Evolutionary conservation across 2,329 filamentous ascomycete species (phyloP), one percentile per base, ranked within the genome.

Genomic region (Penicillium sp.): DNA sequence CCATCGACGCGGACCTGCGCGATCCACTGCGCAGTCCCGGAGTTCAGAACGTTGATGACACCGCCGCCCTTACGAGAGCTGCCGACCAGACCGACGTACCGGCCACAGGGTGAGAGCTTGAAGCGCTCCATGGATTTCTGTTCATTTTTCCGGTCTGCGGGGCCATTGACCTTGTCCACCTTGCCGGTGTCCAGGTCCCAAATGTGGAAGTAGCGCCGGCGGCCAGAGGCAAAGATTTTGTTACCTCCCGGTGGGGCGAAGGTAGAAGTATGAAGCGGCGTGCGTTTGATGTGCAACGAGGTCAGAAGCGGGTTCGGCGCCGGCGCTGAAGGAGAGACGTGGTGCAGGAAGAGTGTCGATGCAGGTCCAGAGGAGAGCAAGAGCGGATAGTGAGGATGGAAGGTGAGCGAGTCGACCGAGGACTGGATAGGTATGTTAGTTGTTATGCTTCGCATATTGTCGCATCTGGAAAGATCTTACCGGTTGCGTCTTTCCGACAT

Each of bases 91-190:
- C 86, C 93, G 77, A 98, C 86, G 70, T 91, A 91, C 41, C 83
- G 81, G 1, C 92, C 92, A 64, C 89, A 89, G 0, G 93, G 91
- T 40, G 88, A 95, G 24, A 95, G 75, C 61, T 87, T 88, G 78
- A 98, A 95, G 27, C 79, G 79, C 70, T 97, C 93, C 89, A 96
- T 96, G 35, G 82, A 87, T 61, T 84, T 87, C 69, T 96, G 91
- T 70, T 95, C 89, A 47, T 88, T 80, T 57, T 84, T 72, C 13
- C 71, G 66, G 86, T 55, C 90, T 82, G 65, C 87, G 81, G 51
- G 93, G 75, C 66, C 87, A 78, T 59, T 83, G 39, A 95, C 81
- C 72, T 95, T 95, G 63, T 92, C 87, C 42, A 98, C 83, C 10
- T 78, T 76, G 38, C 93, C 93, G 0, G 86, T 85, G 38, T 86